Conservation (phyloP, 2,329 filamentous ascomycete genomes). For the Huntiella savannae region DNA sequence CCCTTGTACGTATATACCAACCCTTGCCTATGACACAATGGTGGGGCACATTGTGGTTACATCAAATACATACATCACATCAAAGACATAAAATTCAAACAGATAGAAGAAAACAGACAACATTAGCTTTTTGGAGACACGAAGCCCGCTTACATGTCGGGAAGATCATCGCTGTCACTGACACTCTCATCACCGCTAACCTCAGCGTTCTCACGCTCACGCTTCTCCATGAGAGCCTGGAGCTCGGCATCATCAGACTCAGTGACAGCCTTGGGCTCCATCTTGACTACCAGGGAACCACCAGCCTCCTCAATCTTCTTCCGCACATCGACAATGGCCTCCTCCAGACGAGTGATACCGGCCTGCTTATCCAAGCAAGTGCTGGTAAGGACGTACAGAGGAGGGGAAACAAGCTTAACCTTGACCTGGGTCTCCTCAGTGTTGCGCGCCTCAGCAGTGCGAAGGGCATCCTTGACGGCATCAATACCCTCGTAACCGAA, state of each 20-base stretch:
- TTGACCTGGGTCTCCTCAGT: slow-evolving; percentile 88
- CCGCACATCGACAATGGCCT: slow-evolving; percentile 75
- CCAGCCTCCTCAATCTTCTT: slow-evolving; percentile 59
- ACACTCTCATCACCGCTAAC: slow-evolving; percentile 94
- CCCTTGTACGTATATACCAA: no score
- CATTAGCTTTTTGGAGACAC: slow-evolving; percentile 4
- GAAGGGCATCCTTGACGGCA: slow-evolving; percentile 82
- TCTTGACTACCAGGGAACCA: slow-evolving; percentile 76
- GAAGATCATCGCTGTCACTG: slow-evolving; percentile 71
- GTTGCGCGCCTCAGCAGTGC: slow-evolving; percentile 82
- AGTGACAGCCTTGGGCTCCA: slow-evolving; percentile 97
- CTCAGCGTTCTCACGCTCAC: slow-evolving; percentile 91
- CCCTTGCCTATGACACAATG: no score
- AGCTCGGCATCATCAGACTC: slow-evolving; percentile 96
- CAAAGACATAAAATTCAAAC: not conserved
- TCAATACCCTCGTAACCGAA: slow-evolving; percentile 96
- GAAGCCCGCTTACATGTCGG: slow-evolving; percentile 9
- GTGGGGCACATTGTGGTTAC: no score
- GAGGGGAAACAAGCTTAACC: slow-evolving; percentile 94
- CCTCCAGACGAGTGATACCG: slow-evolving; percentile 69
- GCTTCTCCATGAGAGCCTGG: slow-evolving; percentile 97
- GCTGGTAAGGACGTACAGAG: slow-evolving; percentile 87
- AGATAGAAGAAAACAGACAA: not conserved
- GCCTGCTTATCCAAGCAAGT: slow-evolving; percentile 84
- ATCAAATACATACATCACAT: not conserved